Percentiles rank a stretch among this genome's conserved stretches.
Conservation (phyloP, 2,329 filamentous ascomycete species). For the Zelopaecilomyces penicillatus region DNA sequence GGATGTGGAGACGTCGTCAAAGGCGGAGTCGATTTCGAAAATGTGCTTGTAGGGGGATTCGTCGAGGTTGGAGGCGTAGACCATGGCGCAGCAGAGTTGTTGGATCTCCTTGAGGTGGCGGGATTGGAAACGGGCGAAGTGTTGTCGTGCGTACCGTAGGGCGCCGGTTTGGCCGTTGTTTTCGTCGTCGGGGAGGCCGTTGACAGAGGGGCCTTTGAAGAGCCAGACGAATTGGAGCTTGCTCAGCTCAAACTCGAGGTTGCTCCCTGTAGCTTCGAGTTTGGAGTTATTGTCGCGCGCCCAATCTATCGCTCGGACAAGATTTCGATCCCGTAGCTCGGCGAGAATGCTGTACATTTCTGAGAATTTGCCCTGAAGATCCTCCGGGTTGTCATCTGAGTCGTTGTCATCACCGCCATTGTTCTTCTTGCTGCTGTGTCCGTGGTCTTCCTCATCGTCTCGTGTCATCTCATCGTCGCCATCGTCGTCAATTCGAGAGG, state of each 20-base stretch:
- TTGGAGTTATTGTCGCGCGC: conserved; percentile 60
- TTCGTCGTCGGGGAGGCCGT: conserved; percentile 46
- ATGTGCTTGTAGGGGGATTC: conserved; percentile 71
- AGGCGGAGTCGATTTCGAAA: conserved; percentile 68
- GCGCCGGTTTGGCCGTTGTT: conserved; percentile 54
- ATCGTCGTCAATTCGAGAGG: conserved; percentile 18
- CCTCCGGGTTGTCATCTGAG: conserved; percentile 23
- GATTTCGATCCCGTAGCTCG: conserved; percentile 64
- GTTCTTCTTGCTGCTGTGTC: not conserved
- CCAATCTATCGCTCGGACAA: conserved; percentile 82
- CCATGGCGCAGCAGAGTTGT: conserved; percentile 71
- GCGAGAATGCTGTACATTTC: conserved; percentile 88
- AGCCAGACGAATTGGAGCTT: conserved; percentile 85
- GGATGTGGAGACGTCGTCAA: conserved; percentile 74
- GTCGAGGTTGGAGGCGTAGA: conserved; percentile 65
- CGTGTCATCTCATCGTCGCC: conserved; percentile 25
- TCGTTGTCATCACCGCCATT: conserved; percentile 15
- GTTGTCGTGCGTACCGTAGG: conserved; percentile 63
- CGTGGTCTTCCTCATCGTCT: conserved; percentile 15
- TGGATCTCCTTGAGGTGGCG: conserved; percentile 74
- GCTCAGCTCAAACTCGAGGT: conserved; percentile 89
- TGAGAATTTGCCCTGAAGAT: conserved; percentile 72
- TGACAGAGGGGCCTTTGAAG: conserved; percentile 55
- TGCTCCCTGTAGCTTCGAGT: conserved; percentile 76
- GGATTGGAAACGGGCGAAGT: conserved; percentile 66